A percentile compares a stretch with the other conserved stretches of the same genome.
Conservation (phyloP, 176 grass and related monocot species). For the Avena eriantha region DNA sequence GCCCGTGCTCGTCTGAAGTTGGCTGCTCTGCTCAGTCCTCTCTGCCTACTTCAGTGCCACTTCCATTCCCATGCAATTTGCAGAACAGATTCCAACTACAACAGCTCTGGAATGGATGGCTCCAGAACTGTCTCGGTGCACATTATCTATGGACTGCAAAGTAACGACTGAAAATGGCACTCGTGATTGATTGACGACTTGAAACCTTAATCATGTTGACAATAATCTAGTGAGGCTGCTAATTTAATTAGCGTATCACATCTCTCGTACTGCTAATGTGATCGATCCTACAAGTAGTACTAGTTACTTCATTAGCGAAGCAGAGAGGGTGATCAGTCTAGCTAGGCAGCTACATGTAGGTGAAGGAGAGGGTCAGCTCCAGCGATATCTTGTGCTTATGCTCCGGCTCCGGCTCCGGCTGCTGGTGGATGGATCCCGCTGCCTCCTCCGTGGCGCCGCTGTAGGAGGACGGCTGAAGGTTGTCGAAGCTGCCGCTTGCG, state of each 20-base stretch:
- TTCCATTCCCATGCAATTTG: not conserved
- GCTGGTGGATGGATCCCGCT: not conserved
- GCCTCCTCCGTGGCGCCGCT: slow-evolving; percentile 24
- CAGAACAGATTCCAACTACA: not conserved
- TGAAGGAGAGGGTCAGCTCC: slow-evolving; percentile 78
- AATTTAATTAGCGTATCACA: slow-evolving; percentile 8
- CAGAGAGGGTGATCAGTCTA: not conserved
- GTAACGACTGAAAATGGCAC: not conserved
- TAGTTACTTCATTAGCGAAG: not conserved
- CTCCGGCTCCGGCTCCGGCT: slow-evolving; percentile 34
- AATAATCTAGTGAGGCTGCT: slow-evolving; percentile 16
- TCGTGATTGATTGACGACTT: not conserved
- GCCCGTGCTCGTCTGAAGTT: not conserved
- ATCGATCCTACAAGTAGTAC: not conserved
- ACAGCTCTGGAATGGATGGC: not conserved
- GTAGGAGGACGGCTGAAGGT: slow-evolving; percentile 33
- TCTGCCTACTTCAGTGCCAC: not conserved
- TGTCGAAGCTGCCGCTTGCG: slow-evolving; percentile 28
- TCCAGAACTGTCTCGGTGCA: not conserved
- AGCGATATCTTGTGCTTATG: slow-evolving; percentile 54
- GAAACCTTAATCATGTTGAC: slow-evolving; percentile 9
- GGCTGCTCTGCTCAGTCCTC: not conserved
- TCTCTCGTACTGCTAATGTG: not conserved
- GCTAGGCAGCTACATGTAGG: slow-evolving; percentile 67
- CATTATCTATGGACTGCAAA: not conserved